phyloP scores from a whole-genome alignment of 768 basidiomycete species.

The Daedalea quercina region DNA sequence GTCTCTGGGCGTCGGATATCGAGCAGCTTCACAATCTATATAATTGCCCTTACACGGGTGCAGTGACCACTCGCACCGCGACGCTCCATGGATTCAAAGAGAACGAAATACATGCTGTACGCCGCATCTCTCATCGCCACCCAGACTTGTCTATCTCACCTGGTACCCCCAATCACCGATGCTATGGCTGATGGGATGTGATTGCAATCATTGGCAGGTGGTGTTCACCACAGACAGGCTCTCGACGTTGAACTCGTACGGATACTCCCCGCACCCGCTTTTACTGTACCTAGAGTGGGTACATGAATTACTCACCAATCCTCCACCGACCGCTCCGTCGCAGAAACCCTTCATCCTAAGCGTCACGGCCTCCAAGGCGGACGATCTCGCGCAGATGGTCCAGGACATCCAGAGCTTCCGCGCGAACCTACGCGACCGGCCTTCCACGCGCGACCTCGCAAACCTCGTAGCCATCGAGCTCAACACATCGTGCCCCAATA shows the following conservation, averaged over 20 bases:
- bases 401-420: constrained; percentile 55
- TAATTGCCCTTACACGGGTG: constrained; percentile 62
- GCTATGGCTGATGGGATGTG: neutral
- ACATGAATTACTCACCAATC: constrained; percentile 36
- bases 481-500: constrained; percentile 85
- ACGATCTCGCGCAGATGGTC: constrained; percentile 49
- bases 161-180: neutral
- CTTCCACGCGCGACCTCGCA: constrained; percentile 23
- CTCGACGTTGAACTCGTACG: constrained; percentile 80
- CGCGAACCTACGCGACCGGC: constrained; percentile 18
- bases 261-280: constrained; percentile 78
- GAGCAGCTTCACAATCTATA: constrained; percentile 61
- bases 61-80: constrained; percentile 75
- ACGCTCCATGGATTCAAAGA: constrained; percentile 69
- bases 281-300: constrained; percentile 62
- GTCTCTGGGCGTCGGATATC: constrained; percentile 72
- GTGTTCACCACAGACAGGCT: neutral
- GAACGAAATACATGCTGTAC: constrained; percentile 53
- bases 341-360: constrained; percentile 72
- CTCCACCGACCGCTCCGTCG: constrained; percentile 19
- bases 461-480: constrained; percentile 66
- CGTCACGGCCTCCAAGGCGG: constrained; percentile 57
- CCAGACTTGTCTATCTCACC: neutral
- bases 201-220: neutral
- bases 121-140: constrained; percentile 10